Base-by-base conservation (phyloP, 2,329 filamentous ascomycete species). In the Botrytis medusae region DNA sequence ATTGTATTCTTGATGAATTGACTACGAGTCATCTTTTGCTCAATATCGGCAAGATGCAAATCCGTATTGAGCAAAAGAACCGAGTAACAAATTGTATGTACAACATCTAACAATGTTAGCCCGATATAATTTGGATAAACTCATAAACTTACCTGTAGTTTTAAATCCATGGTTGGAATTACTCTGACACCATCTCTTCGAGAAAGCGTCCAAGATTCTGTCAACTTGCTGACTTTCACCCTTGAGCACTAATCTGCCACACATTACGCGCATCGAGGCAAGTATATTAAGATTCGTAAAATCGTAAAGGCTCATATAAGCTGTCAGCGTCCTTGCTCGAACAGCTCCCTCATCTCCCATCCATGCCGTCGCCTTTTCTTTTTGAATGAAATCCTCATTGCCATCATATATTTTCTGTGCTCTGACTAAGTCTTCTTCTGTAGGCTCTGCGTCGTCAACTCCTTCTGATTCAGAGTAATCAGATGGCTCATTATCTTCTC, bases 1-100 rank as follows among this genome's bases (percentile, higher is more conserved):
- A 98, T 91, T 7, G 96, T 98, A 81, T 99, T 99, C 83, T 97
- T 97, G 80, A 99, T 89, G 80, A 98, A 99, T 80, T 98, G 95
- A 76, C 88, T 91, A 72, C 93, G 90, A 1, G 95, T 98, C 96
- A 99, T 99, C 84, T 97, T 97, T 78, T 93, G 90, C 75, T 97
- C 94, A 78, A 98, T 97, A 80, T 98, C 95, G 74, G 95, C 96
- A 79, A 98, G 83, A 80, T 99, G 95, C 72, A 99, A 86, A 84
- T 99, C 96, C 48, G 96, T 99, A 80, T 99, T 99, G 76, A 99
- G 87, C 18, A 99, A 87, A 80, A 99, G 91, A 76, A 99, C 90
- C 1, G 96, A 98, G 82, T 98, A 99, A 83, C 94, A 97, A 76
- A 98, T 97, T 37, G 95, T 98, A 82, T 99, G 95, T 29, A 99